These are phyloP conservation scores for Ogataea methylovora DNA, from an alignment of 805 yeast species.

Conservation along the genomic window DNA sequence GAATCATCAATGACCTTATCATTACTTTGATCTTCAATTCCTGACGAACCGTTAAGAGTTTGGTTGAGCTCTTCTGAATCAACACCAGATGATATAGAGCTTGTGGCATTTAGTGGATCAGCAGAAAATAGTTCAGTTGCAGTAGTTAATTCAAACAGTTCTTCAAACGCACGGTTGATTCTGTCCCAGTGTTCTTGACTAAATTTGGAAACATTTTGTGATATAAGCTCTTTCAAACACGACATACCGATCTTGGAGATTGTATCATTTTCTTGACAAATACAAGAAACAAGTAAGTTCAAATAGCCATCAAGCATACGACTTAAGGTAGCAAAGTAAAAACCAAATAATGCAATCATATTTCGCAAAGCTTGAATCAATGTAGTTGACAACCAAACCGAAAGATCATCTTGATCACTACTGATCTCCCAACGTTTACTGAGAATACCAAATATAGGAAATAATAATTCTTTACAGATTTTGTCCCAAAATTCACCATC, in stretches of 20 bases:
- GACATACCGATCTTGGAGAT: conserved; percentile 92
- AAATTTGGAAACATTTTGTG: conserved; percentile 68
- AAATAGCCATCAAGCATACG: conserved; percentile 73
- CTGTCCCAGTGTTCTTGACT: conserved; percentile 64
- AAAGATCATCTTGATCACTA: conserved; percentile 72
- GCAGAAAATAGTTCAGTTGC: conserved; percentile 75
- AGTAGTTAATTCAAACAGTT: conserved; percentile 72
- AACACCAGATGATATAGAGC: conserved; percentile 4
- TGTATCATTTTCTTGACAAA: conserved; percentile 95
- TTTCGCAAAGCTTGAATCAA: conserved; percentile 90
- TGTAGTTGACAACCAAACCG: conserved; percentile 96
- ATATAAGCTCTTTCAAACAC: conserved; percentile 71
- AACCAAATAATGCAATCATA: conserved; percentile 74
- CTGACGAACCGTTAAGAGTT: no score
- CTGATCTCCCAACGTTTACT: conserved; percentile 69
- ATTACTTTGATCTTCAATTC: conserved; percentile 14
- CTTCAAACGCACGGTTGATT: conserved; percentile 56
- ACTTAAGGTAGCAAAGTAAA: conserved; percentile 71
- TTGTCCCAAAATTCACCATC: conserved; percentile 74
- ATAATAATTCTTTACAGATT: conserved; percentile 67
- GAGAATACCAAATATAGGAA: conserved; percentile 84
- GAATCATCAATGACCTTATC: conserved; percentile 27
- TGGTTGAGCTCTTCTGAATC: conserved; percentile 21
- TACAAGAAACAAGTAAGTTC: conserved; percentile 73
- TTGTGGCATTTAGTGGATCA: conserved; percentile 36